These are phyloP conservation scores for Pleurotus djamor DNA, from an alignment of 768 basidiomycete species.

Conservation along the genomic window DNA sequence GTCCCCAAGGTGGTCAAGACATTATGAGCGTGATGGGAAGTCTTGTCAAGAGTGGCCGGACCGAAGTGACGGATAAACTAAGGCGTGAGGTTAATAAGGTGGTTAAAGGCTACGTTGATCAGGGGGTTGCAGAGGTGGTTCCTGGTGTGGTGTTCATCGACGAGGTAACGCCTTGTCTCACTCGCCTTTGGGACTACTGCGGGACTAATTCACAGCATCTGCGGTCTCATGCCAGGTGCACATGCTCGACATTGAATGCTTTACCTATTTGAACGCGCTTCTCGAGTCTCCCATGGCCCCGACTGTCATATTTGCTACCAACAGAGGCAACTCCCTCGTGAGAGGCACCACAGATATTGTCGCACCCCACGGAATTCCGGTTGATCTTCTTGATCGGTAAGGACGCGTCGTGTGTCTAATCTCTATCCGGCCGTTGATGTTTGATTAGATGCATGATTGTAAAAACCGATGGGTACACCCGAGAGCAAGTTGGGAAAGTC, in stretches of 20 bases:
- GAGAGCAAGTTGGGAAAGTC: slow-evolving; percentile 84
- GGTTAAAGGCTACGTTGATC: slow-evolving; percentile 95
- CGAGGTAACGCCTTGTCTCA: slow-evolving; percentile 55
- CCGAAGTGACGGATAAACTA: slow-evolving; percentile 97
- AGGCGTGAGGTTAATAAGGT: slow-evolving; percentile 96
- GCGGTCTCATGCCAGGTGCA: slow-evolving; percentile 67
- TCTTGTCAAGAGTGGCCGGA: slow-evolving; percentile 88
- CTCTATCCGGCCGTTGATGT: slow-evolving; percentile 9
- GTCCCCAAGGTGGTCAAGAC: slow-evolving; percentile 95
- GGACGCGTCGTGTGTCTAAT: slow-evolving; percentile 12
- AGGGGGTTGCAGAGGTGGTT: slow-evolving; percentile 96
- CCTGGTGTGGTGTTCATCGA: slow-evolving; percentile 99
- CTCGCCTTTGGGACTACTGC: slow-evolving; percentile 8
- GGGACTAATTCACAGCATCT: not conserved
- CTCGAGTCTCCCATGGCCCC: slow-evolving; percentile 97
- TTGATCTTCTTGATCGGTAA: slow-evolving; percentile 91
- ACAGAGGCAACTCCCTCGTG: slow-evolving; percentile 89
- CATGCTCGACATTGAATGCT: slow-evolving; percentile 99
- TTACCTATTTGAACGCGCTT: slow-evolving; percentile 95
- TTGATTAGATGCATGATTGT: slow-evolving; percentile 84
- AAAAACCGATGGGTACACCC: slow-evolving; percentile 80
- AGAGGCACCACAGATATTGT: slow-evolving; percentile 92
- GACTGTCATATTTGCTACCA: slow-evolving; percentile 95
- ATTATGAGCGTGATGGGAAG: slow-evolving; percentile 98
- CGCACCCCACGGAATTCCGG: slow-evolving; percentile 90